Evolutionary conservation across 352 stramenopile genomes (phyloP).

Genomic region (Bremia lactucae): DNA sequence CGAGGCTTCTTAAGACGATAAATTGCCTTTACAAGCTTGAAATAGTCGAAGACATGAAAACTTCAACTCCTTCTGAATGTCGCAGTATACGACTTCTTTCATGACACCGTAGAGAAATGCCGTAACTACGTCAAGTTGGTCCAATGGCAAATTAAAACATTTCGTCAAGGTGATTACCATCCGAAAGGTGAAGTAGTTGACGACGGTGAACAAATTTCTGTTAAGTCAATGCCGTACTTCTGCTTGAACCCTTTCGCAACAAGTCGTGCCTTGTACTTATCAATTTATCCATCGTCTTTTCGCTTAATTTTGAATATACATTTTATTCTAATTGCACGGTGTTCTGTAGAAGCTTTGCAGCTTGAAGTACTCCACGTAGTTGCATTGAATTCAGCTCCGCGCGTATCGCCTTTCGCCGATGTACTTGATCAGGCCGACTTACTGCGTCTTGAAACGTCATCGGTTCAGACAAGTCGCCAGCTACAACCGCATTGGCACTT

Average conservation of each 20-base stretch:
- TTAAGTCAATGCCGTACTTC: too few species aligned
- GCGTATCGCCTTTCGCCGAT: constrained; percentile 10
- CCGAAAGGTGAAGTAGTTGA: neutral
- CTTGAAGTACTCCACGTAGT: constrained; percentile 9
- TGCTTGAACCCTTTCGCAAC: too few species aligned
- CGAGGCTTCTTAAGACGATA: constrained; percentile 6
- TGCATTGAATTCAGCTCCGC: constrained; percentile 7
- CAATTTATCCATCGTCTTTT: constrained; percentile 25
- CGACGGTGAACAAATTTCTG: neutral
- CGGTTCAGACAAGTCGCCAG: neutral
- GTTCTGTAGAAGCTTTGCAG: constrained; percentile 1
- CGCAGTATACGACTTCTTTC: constrained; percentile 1
- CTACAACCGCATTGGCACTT: neutral
- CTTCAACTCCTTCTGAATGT: neutral
- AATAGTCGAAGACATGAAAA: neutral
- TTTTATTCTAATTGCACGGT: constrained; percentile 11
- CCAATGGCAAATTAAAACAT: neutral
- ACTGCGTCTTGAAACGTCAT: too few species aligned
- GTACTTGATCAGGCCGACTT: constrained; percentile 5
- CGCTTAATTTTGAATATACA: constrained; percentile 33
- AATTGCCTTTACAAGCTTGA: constrained; percentile 6
- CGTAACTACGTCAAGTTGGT: constrained; percentile 8
- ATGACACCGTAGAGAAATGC: constrained; percentile 5
- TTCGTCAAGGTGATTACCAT: constrained; percentile 1
- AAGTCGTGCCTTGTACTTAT: constrained; percentile 31